Evolutionary conservation across 805 yeast genomes (phyloP), one percentile per base, ranked within the genome.

Genomic region (Starmerella powellii): DNA sequence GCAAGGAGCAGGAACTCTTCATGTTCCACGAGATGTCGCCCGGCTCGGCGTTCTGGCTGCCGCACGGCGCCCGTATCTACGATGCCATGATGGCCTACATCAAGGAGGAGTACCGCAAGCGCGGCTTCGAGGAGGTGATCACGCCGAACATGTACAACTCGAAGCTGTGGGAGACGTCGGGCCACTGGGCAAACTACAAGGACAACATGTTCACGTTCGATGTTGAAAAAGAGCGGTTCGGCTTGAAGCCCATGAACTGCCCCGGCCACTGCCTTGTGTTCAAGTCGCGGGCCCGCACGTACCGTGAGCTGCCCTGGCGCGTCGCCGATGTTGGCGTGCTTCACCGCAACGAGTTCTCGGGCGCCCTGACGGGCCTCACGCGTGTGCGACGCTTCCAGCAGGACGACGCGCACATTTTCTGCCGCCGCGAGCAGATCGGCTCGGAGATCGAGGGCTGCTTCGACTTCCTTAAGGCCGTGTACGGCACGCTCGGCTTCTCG

Each of bases 341-440:
- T 54, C 98, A 88, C 70, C 79, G 98, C 72, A 88, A 88, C 63
- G 98, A 88, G 66, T 83, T 80, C 56, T 78, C 91, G 32, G 97
- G 97, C 65, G 96, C 97, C 11, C 71, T 88, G 53, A 77, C 95
- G 32, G 91, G 91, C 38, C 76, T 88, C 63, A 91, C 98, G 43
- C 81, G 98, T 68, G 97, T 91, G 36, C 82, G 98, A 69, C 78
- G 97, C 66, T 88, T 88, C 82, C 98, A 88, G 66, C 98, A 88
- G 70, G 98, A 88, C 65, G 98, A 88, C 67, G 96, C 95, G 37
- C 98, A 88, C 64, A 88, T 88, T 54, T 88, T 88, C 80, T 91
- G 97, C 72, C 78, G 85, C 42, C 78, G 74, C 54, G 94, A 80
- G 49, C 97, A 88, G 70, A 85, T 88, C 55, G 93, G 78, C 60